Evolutionary conservation across 2,329 filamentous ascomycete genomes (phyloP).

Genomic region (Ophiostoma sp.): DNA sequence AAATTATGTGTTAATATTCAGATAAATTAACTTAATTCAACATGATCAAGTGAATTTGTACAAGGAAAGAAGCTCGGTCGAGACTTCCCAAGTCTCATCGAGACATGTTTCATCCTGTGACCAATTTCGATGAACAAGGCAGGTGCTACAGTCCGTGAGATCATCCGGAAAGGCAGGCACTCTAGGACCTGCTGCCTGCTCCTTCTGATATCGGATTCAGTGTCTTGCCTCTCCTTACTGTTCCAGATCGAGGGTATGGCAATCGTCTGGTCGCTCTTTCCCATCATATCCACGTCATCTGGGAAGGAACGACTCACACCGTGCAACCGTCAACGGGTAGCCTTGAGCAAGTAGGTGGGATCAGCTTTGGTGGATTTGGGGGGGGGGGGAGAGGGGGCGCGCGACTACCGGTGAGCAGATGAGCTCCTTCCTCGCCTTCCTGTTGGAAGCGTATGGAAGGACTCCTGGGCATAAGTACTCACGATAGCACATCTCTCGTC

Average conservation of each 20-base stretch:
- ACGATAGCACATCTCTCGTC: too few species aligned
- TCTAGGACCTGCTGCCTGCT: not conserved
- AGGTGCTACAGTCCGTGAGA: conserved; percentile 8
- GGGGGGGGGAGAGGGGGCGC: too few species aligned
- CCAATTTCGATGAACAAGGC: not conserved
- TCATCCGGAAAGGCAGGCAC: not conserved
- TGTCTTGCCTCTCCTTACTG: not conserved
- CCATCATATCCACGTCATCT: not conserved
- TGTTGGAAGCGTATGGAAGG: too few species aligned
- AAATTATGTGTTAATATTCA: too few species aligned
- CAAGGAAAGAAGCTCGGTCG: not conserved
- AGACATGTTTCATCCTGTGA: not conserved
- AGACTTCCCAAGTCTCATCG: not conserved
- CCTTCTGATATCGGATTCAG: not conserved
- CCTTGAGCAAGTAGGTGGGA: not conserved
- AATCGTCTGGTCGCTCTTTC: not conserved
- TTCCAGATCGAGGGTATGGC: not conserved
- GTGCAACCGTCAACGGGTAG: not conserved
- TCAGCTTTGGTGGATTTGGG: not conserved
- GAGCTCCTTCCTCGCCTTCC: not conserved
- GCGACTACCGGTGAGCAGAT: not conserved
- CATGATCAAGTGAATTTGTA: too few species aligned
- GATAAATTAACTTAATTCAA: too few species aligned
- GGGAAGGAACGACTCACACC: not conserved
- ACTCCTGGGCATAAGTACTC: too few species aligned